phyloP scores from a whole-genome alignment of 495 filamentous ascomycete genomes.

The Xylaria sp. region DNA sequence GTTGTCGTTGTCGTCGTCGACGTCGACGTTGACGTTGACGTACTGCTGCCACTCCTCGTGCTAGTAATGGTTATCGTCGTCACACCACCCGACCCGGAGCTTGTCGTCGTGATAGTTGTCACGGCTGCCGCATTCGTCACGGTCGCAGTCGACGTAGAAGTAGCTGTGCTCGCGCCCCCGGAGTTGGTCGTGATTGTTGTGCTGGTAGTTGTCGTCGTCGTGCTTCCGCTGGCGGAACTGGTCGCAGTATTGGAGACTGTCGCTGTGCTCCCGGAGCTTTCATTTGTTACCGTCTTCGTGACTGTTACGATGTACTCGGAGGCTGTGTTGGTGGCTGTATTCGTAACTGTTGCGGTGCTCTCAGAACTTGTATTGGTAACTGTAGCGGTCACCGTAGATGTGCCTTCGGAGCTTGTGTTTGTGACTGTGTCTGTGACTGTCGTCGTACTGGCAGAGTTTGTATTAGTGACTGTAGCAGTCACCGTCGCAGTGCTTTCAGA shows the following conservation, averaged over 20 bases:
- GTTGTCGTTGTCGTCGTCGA: neutral
- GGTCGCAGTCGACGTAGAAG: neutral
- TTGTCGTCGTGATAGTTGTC: conserved; percentile 12
- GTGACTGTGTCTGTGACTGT: conserved; percentile 27
- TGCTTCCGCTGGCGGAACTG: neutral
- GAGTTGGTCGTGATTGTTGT: neutral
- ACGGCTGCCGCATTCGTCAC: neutral
- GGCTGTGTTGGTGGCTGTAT: conserved; percentile 22
- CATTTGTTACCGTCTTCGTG: conserved; percentile 8
- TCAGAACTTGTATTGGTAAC: conserved; percentile 20
- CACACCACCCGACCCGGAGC: neutral
- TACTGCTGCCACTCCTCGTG: neutral
- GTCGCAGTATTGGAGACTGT: conserved; percentile 18
- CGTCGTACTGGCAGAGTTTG: conserved; percentile 25
- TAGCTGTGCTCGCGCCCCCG: neutral
- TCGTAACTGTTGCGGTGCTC: conserved; percentile 20
- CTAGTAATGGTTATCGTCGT: conserved; percentile 6
- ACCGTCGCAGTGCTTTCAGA: conserved; percentile 9
- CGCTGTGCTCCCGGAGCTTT: neutral
- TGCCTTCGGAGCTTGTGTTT: neutral
- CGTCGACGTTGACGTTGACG: too few species aligned
- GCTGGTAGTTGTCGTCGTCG: conserved; percentile 26
- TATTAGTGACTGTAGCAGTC: conserved; percentile 18
- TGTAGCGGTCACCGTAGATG: conserved; percentile 13
- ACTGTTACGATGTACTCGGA: conserved; percentile 23